Percentiles rank a stretch among this genome's conserved stretches.
Conservation (phyloP, 805 yeast species). For the Saccharomycopsis synnaedendra region DNA sequence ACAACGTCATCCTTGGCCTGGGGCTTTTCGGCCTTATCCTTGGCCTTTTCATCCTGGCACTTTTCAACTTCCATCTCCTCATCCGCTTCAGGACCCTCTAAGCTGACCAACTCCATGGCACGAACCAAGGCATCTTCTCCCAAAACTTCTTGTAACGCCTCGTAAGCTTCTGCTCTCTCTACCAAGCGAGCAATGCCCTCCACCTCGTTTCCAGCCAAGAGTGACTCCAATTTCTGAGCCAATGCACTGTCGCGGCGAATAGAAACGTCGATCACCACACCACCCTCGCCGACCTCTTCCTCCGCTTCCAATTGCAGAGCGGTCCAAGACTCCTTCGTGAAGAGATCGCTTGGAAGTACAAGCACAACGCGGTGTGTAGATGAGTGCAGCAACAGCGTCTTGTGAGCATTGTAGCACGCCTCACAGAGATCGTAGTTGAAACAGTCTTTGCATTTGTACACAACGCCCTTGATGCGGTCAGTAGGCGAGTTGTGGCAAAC, state of each 20-base stretch:
- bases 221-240: not conserved
- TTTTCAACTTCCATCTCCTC: too few species aligned
- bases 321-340: not conserved
- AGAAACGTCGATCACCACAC: not conserved
- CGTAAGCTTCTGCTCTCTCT: not conserved
- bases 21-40: too few species aligned
- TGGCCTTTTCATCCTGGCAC: too few species aligned
- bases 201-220: not conserved
- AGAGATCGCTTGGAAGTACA: not conserved
- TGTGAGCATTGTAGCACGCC: not conserved
- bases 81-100: too few species aligned
- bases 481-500: too few species aligned
- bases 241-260: not conserved
- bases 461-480: not conserved
- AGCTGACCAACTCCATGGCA: too few species aligned
- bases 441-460: constrained; percentile 4
- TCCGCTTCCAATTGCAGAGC: not conserved
- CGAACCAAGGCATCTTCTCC: too few species aligned
- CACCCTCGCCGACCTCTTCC: not conserved
- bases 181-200: not conserved
- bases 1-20: too few species aligned
- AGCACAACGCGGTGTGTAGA: constrained; percentile 4
- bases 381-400: not conserved
- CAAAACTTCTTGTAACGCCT: too few species aligned
- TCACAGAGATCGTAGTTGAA: constrained; percentile 8